Percentiles rank a stretch among this genome's conserved stretches.
Conservation (phyloP, 306 rosid species). For the Rosa persica region DNA sequence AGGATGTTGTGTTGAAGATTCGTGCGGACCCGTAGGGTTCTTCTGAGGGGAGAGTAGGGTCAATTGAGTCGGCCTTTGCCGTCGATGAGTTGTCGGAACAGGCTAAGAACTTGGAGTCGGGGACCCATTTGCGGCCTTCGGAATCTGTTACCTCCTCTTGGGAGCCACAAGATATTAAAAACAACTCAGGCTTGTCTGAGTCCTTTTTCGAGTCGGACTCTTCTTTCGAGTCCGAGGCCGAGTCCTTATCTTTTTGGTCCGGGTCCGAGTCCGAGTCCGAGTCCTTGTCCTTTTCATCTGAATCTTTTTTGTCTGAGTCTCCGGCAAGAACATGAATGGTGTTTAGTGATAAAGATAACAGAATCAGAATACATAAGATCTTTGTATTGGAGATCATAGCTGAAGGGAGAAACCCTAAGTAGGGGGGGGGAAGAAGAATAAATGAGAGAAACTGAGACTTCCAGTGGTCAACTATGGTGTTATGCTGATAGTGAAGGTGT, state of each 20-base stretch:
- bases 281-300: not conserved
- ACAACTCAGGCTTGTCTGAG: not conserved
- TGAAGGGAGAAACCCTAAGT: not conserved
- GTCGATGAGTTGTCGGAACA: constrained; percentile 15
- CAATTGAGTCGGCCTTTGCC: constrained; percentile 25
- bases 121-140: constrained; percentile 36
- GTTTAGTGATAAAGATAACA: constrained; percentile 8
- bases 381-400: constrained; percentile 32
- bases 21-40: constrained; percentile 42
- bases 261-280: not conserved
- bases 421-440: not conserved
- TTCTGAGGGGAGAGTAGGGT: constrained; percentile 47
- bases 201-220: not conserved
- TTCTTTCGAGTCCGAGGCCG: too few species aligned
- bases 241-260: not conserved
- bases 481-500: not conserved
- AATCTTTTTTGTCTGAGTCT: not conserved
- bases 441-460: not conserved
- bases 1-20: constrained; percentile 35
- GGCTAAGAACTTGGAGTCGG: constrained; percentile 29
- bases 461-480: not conserved
- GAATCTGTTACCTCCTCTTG: constrained; percentile 28
- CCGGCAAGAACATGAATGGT: not conserved
- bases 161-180: constrained; percentile 43
- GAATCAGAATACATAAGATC: constrained; percentile 13